Evolutionary conservation across 768 basidiomycete genomes (phyloP), one percentile per base, ranked within the genome.

Genomic region (Suillus alpinus): DNA sequence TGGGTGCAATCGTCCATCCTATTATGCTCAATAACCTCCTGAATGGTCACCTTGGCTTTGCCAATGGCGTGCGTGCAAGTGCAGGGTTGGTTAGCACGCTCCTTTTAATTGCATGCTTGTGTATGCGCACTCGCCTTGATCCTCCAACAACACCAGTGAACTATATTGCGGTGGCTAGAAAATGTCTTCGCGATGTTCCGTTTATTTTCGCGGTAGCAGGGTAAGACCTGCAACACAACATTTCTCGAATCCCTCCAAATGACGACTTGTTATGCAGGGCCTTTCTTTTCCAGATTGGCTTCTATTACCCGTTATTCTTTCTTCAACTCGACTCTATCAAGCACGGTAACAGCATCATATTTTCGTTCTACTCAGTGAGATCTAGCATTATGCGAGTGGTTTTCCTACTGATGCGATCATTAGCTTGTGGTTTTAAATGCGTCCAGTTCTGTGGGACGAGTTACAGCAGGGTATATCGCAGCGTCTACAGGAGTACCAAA

Each of bases 301-400:
- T 82, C 40, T 84, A 77, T 59, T 82, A 76, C 52, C 83, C 84
- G 0, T 72, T 83, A 14, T 86, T 84, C 69, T 86, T 82, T 67
- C 64, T 86, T 10, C 86, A 87, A 63, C 68, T 86, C 13, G 78
- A 82, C 59, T 77, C 84, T 0, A 74, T 82, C 32, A 70, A 75
- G 52, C 82, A 82, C 58, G 78, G 80, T 1, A 74, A 83, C 43
- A 68, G 73, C 13, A 68, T 76, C 9, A 72, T 68, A 26, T 72
- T 87, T 4, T 82, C 86, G 0, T 86, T 87, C 62, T 86, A 86
- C 60, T 79, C 79, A 31, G 86, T 86, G 62, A 13, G 69, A 57
- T 50, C 23, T 4, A 41, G 52, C 57, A 36, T 58, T 29, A 55
- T 49, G 41, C 41, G 13, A 10, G 55, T 23, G 44, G 44, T 43